Conservation (phyloP, 2,329 filamentous ascomycete genomes). For the Penicillium occitanis region DNA sequence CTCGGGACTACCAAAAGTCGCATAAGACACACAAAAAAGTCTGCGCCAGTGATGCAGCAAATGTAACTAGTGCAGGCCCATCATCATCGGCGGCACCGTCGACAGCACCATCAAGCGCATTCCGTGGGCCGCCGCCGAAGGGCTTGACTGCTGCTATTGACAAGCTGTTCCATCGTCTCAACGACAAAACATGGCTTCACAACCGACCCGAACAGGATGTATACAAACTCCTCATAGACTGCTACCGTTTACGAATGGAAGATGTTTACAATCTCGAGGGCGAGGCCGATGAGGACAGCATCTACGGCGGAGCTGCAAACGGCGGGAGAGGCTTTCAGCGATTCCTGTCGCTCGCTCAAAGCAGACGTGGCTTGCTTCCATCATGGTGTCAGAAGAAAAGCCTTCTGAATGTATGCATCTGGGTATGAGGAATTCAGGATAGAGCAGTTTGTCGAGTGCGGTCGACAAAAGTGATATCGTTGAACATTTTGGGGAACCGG, state of each 20-base stretch:
- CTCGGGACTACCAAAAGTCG: constrained; percentile 52
- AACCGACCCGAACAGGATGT: constrained; percentile 46
- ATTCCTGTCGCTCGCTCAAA: neutral
- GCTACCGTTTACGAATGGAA: constrained; percentile 48
- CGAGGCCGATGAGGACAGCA: neutral
- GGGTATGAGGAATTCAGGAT: neutral
- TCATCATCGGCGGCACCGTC: neutral
- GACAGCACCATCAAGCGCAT: neutral
- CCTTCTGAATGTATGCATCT: neutral
- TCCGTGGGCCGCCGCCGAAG: neutral
- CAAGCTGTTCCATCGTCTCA: neutral
- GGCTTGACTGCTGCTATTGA: neutral
- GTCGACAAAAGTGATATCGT: neutral
- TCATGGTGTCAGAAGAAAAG: neutral
- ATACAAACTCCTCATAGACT: constrained; percentile 50
- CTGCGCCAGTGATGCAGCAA: constrained; percentile 36
- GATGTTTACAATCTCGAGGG: neutral
- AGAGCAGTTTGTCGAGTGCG: neutral
- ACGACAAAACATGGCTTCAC: constrained; percentile 41
- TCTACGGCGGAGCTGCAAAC: neutral
- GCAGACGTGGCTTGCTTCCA: neutral
- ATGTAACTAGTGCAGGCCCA: neutral
- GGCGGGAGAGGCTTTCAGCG: neutral
- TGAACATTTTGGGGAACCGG: neutral
- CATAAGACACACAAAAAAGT: constrained; percentile 51